Evolutionary conservation across 2,329 filamentous ascomycete genomes (phyloP), one percentile per base, ranked within the genome.

Genomic region (Colletotrichum falcatum): DNA sequence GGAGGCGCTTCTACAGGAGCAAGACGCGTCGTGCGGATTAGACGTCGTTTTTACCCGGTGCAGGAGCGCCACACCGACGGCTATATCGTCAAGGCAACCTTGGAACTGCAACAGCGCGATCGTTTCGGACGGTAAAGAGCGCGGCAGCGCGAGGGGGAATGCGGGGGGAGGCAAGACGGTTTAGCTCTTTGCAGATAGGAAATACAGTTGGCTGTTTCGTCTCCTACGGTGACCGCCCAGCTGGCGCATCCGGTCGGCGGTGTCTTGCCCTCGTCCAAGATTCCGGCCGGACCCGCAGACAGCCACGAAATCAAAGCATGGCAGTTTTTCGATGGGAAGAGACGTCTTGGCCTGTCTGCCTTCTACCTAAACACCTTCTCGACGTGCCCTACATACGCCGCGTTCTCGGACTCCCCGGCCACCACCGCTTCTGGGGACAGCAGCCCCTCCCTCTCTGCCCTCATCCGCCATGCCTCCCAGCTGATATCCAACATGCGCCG

Each of bases 401-500:
- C 51, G 8, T 39, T 26, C 30, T 26, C 39, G 3, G 26, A 11
- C 30, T 39, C 23, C 14, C 37, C 51, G n/a, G 3, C 7, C 42
- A 11, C n/a, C 9, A 28, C 23, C 33, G 20, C 37, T 9, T 37
- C 37, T n/a, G 48, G 55, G 26, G 5, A 8, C 44, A 64, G 3
- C 16, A 71, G 11, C 14, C 61, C 56, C 26, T 48, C 37, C n/a
- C 20, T 46, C 51, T 56, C 12, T 18, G 70, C 70, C 58, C 61
- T 37, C 28, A 37, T 51, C 23, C 49, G 54, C 70, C 66, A 70
- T 14, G 8, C 26, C 30, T 62, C 49, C 70, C 70, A 72, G 30
- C 61, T 44, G 35, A 71, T 54, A 16, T 62, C 44, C 2, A 46
- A 5, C 2, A 68, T 46, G 11, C 68, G 59, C 37, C 51, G 54